A percentile compares a stretch with the other conserved stretches of the same genome.
Evolutionary conservation across 2,329 filamentous ascomycete genomes (phyloP).

Genomic region (Alternaria incomplexa): DNA sequence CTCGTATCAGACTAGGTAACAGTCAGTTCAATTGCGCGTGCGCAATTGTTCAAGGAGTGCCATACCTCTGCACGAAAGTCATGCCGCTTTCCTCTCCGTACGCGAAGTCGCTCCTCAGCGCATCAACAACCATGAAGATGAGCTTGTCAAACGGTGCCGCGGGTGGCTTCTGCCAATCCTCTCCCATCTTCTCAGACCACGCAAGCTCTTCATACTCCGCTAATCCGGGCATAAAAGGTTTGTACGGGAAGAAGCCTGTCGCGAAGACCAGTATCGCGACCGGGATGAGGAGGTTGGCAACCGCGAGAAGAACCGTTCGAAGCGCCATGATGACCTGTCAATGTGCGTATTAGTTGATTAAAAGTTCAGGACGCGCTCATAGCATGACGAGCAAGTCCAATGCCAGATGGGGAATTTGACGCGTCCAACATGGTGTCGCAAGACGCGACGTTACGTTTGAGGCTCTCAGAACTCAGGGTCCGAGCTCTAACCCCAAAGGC

Average conservation of each 20-base stretch:
- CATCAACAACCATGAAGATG: constrained; percentile 98
- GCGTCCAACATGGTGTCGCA: constrained; percentile 28
- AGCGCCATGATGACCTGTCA: constrained; percentile 26
- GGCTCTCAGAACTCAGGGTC: constrained; percentile 31
- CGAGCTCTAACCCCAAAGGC: constrained; percentile 24
- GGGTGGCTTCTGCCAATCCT: constrained; percentile 54
- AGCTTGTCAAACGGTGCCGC: constrained; percentile 82
- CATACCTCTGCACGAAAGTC: constrained; percentile 82
- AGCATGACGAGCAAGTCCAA: constrained; percentile 16
- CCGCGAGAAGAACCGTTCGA: constrained; percentile 55
- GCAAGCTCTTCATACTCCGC: constrained; percentile 68
- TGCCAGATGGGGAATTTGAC: neutral
- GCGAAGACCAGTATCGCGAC: constrained; percentile 74
- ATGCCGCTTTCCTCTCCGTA: constrained; percentile 83
- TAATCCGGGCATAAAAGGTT: constrained; percentile 86
- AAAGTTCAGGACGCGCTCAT: neutral
- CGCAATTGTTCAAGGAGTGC: neutral
- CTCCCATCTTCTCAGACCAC: constrained; percentile 48
- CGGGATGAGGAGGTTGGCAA: constrained; percentile 80
- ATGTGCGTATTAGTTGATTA: constrained; percentile 7
- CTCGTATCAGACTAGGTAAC: constrained; percentile 73
- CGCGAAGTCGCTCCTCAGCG: constrained; percentile 88
- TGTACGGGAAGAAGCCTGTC: constrained; percentile 95
- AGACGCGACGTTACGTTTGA: constrained; percentile 30
- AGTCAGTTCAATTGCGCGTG: neutral